Evolutionary conservation across 345 rosid genomes (phyloP), one percentile per base, ranked within the genome.

Genomic region (Pelargonium nanum): DNA sequence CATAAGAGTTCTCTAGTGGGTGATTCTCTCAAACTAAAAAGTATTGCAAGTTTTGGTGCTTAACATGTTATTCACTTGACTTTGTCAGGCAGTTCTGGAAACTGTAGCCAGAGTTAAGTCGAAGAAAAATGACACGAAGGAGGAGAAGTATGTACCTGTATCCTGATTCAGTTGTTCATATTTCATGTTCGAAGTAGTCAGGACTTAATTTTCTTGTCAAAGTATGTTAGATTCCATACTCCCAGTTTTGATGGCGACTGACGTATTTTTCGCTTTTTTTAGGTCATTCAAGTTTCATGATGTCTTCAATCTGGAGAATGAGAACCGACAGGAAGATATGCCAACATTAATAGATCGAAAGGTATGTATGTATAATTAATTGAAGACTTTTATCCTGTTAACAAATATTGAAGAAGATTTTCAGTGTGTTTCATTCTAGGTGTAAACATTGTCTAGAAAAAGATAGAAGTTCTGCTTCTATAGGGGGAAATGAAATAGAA

Each of bases 281-380:
- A 92, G 96, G 83, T 74, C 87, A 3, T 88, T 92, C 79, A 83
- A 91, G 71, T 74, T 91, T 61, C 96, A 91, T 63, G 64, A 82
- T 51, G 96, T 91, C 65, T 89, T 92, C 71, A 81, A 83, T 72
- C 66, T 91, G 85, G 98, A 88, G 72, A 82, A 81, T 65, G 96
- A 92, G 63, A 89, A 92, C 72, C 82, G 85, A 40, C 83, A 70
- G 0, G 96, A 89, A 74, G 98, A 92, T 70, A 89, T 87, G 59
- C 93, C 95, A 52, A 89, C 89, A 50, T 77, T 92, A 61, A 92
- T 92, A 58, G 98, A 92, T 77, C 77, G 89, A 70, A 89, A 85
- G 88, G 98, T 92, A 70, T 45, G 52, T 63, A 55, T 58, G 22
- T 4, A 22, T 12, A 24, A 22, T 22, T 15, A 16, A 20, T 56